Conservation (phyloP, 371 early-diverging fungal species). For the Mucor piriformis region DNA sequence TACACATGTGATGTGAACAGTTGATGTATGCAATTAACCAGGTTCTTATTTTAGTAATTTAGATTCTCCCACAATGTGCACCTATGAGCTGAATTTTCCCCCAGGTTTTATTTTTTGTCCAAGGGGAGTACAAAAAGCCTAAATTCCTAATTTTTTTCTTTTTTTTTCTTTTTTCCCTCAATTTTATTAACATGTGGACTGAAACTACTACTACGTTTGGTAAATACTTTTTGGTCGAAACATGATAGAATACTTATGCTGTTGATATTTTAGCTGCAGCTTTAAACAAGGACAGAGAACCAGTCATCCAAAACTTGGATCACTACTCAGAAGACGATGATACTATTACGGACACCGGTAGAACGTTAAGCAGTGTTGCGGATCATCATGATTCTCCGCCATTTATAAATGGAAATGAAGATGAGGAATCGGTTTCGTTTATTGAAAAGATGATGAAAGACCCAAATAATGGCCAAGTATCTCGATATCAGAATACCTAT, state of each 20-base stretch:
- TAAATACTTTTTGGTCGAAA: background rate
- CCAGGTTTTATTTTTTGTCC: no score
- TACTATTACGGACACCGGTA: slow-evolving; percentile 28
- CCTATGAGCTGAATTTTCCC: no score
- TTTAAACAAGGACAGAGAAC: background rate
- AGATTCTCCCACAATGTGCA: no score
- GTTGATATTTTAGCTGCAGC: no score
- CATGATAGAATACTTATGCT: no score
- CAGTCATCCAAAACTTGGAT: slow-evolving; percentile 1
- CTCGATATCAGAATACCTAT: slow-evolving; percentile 37
- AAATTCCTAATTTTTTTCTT: background rate
- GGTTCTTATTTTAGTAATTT: no score
- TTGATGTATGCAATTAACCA: no score
- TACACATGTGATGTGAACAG: no score
- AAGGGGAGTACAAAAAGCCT: no score
- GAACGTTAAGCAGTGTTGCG: slow-evolving; percentile 22
- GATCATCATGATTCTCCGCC: background rate
- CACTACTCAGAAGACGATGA: slow-evolving; percentile 32
- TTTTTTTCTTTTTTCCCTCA: background rate
- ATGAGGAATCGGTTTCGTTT: background rate
- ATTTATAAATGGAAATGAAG: background rate
- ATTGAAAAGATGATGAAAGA: slow-evolving; percentile 29
- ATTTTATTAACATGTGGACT: slow-evolving; percentile 3
- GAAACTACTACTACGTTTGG: slow-evolving; percentile 9
- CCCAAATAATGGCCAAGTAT: slow-evolving; percentile 27